Base-by-base conservation (phyloP, 345 rosid genomes). In the Heritiera littoralis region DNA sequence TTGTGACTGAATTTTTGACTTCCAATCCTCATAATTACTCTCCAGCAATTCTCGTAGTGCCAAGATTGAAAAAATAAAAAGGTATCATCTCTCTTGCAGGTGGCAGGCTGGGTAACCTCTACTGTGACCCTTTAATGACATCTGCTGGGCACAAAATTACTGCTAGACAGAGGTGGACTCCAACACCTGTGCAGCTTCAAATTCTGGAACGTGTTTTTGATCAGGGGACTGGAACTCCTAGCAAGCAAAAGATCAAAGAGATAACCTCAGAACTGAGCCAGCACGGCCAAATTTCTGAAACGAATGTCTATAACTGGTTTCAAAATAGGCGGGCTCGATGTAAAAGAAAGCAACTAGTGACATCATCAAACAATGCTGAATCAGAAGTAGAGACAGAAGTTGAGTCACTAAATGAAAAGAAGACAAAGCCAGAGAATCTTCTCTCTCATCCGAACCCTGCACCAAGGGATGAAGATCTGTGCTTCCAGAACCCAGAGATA, bases 131-230 rank as follows among this genome's bases (percentile, higher is more conserved):
- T 60, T 65, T 89, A 74, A 86, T 92, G 90, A 81, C 90, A 77
- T 84, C 93, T 35, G 38, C 38, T 35, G 38, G 38, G 18, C 98
- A 92, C 80, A 96, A 91, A 84, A 92, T 96, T 81, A 89, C 91
- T 9, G 97, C 97, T 17, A 92, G 99, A 76, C 99, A 96, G 83
- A 88, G 99, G 64, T 96, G 98, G 99, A 96, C 98, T 79, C 99
- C 99, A 11, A 94, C 99, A 6, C 94, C 98, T 0, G 78, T 92
- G 11, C 99, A 96, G 83, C 98, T 96, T 81, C 98, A 94, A 74
- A 90, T 94, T 84, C 86, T 96, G 5, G 99, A 96, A 87, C 89
- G 90, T 59, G 87, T 94, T 52, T 96, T 96, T 70, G 95, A 92
- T 72, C 95, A 94, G 85, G 99, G 99, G 66, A 94, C 86, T 30